Evolutionary conservation across 805 yeast species (phyloP).

Genomic region (Metschnikowia continentalis): DNA sequence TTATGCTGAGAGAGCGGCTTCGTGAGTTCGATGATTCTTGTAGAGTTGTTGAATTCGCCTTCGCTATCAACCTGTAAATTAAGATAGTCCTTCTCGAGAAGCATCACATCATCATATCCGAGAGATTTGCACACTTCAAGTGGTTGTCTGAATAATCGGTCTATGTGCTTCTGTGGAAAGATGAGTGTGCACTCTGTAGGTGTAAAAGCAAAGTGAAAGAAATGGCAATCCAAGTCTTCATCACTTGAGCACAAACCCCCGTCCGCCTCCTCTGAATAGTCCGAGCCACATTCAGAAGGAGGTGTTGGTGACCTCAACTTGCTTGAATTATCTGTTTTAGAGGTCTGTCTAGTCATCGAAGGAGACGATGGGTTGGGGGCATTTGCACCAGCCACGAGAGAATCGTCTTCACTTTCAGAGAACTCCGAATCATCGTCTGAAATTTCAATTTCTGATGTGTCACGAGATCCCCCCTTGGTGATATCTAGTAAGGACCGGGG

Average conservation of each 20-base stretch:
- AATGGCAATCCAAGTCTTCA: slow-evolving; percentile 15
- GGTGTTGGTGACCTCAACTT: slow-evolving; percentile 16
- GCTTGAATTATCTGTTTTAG: slow-evolving; percentile 28
- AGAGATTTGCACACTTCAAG: slow-evolving; percentile 30
- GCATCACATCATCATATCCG: slow-evolving; percentile 32
- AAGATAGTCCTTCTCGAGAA: slow-evolving; percentile 43
- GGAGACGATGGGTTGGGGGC: background rate
- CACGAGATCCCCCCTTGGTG: background rate
- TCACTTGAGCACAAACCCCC: background rate
- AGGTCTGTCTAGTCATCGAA: slow-evolving; percentile 1
- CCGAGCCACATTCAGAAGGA: slow-evolving; percentile 5
- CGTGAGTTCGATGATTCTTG: slow-evolving; percentile 52
- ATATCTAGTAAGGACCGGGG: slow-evolving; percentile 7
- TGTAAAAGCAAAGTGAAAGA: slow-evolving; percentile 59
- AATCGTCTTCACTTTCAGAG: background rate
- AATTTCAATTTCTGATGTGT: background rate
- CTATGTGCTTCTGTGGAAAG: slow-evolving; percentile 40
- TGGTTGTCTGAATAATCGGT: slow-evolving; percentile 36
- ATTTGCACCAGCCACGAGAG: background rate
- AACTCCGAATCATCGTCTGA: background rate
- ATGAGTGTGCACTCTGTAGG: slow-evolving; percentile 62
- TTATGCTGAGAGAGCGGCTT: slow-evolving; percentile 54
- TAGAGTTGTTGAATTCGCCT: slow-evolving; percentile 48
- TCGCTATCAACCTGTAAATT: slow-evolving; percentile 59
- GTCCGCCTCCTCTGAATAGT: slow-evolving; percentile 4